phyloP scores from a whole-genome alignment of 176 grass and related monocot genomes.

The Echinochloa phyllopogon region DNA sequence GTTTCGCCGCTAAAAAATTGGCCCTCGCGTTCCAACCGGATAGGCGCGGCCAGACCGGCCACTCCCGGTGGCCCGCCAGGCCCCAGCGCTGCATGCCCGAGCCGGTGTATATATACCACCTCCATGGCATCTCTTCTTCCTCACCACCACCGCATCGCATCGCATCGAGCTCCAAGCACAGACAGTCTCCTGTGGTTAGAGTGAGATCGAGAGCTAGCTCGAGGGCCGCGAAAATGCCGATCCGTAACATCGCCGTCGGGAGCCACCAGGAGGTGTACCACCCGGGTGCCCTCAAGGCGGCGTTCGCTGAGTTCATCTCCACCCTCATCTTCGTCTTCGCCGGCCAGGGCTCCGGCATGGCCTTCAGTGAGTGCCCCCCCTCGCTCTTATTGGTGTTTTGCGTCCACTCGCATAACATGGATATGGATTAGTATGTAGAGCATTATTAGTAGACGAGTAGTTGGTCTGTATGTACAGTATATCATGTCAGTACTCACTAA shows the following conservation, averaged over 20 bases:
- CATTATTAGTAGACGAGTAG: background rate
- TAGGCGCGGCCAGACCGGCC: slow-evolving; percentile 11
- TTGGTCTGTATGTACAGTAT: background rate
- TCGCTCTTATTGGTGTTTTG: background rate
- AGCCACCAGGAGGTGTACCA: slow-evolving; percentile 69
- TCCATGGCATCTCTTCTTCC: slow-evolving; percentile 18
- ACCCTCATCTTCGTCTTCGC: slow-evolving; percentile 99
- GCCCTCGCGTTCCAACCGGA: slow-evolving; percentile 15
- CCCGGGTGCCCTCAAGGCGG: slow-evolving; percentile 79
- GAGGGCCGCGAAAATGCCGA: slow-evolving; percentile 61
- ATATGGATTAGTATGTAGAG: background rate
- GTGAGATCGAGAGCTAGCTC: background rate
- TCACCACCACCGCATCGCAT: background rate
- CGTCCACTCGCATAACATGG: background rate
- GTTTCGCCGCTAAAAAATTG: background rate
- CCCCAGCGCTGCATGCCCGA: background rate
- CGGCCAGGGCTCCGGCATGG: slow-evolving; percentile 94
- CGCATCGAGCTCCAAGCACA: background rate
- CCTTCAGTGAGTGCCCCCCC: slow-evolving; percentile 63
- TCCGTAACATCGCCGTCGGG: slow-evolving; percentile 74
- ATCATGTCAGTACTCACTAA: background rate
- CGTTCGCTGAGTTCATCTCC: slow-evolving; percentile 90
- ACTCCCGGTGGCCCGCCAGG: background rate
- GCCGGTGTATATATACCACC: slow-evolving; percentile 43
- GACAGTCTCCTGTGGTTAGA: background rate